These are phyloP conservation scores for Daedaleopsis nitida DNA, from an alignment of 768 basidiomycete species.

Conservation along the genomic window DNA sequence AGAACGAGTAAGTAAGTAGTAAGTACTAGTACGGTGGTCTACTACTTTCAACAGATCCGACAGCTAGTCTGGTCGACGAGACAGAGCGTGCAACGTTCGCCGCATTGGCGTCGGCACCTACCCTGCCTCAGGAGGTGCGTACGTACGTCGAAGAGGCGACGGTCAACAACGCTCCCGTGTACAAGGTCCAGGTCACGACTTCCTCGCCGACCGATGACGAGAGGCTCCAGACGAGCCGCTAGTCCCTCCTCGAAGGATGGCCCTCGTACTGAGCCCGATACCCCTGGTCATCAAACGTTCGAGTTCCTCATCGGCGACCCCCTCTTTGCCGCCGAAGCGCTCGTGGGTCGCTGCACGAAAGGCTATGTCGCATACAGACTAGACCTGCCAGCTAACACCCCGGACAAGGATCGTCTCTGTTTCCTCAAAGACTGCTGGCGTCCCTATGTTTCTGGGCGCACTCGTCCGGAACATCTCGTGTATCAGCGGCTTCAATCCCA, in stretches of 20 bases:
- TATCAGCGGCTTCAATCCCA: neutral
- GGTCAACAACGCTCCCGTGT: neutral
- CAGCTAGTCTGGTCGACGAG: neutral
- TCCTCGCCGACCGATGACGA: neutral
- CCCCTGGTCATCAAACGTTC: neutral
- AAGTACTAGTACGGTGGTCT: too few relatives aligned
- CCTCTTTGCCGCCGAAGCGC: neutral
- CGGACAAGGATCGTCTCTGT: neutral
- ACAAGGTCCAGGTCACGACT: slow-evolving; percentile 1
- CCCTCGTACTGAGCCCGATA: neutral
- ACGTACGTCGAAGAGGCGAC: neutral
- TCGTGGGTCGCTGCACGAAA: slow-evolving; percentile 3
- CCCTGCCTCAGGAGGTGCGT: neutral
- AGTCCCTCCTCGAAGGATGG: neutral
- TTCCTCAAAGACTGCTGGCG: slow-evolving; percentile 22
- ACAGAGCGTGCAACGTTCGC: neutral
- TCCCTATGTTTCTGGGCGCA: neutral
- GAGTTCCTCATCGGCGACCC: slow-evolving; percentile 9
- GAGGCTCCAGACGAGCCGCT: neutral
- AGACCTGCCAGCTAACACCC: neutral
- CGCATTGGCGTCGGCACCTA: neutral
- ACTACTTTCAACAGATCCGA: too few relatives aligned
- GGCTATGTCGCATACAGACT: slow-evolving; percentile 12
- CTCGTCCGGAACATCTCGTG: slow-evolving; percentile 8
- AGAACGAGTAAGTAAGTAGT: too few relatives aligned